Evolutionary conservation across 208 protist species (phyloP).

Genomic region (Endotrypanum monterogeii): DNA sequence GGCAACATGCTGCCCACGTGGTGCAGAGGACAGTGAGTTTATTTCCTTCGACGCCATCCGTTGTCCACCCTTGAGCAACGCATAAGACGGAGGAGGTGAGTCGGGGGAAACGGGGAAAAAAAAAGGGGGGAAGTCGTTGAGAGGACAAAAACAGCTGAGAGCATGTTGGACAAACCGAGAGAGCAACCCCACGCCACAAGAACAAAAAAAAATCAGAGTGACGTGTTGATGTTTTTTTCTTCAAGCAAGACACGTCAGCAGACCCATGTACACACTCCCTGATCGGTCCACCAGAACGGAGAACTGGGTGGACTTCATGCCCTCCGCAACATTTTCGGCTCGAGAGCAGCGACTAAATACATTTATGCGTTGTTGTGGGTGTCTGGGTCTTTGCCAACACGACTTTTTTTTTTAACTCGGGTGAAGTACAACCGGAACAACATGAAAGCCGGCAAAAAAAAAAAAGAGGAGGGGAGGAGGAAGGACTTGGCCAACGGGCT

Average conservation of each 20-base stretch:
- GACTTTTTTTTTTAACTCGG: no score
- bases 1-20: neutral
- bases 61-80: neutral
- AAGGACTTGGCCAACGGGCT: no score
- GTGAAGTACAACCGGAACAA: neutral
- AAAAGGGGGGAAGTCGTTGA: neutral
- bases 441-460: neutral
- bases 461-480: no score
- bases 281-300: neutral
- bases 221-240: no score
- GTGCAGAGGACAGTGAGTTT: neutral
- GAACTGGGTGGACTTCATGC: no score
- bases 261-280: neutral
- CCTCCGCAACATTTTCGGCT: neutral
- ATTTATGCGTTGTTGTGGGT: no score
- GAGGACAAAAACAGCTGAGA: neutral
- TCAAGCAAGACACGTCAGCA: neutral
- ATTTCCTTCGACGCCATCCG: conserved; percentile 1
- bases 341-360: neutral
- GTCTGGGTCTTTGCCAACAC: no score
- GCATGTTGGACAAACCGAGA: neutral
- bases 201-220: no score
- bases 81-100: neutral
- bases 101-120: neutral
- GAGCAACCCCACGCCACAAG: neutral